A percentile compares a stretch with the other conserved stretches of the same genome.
These are phyloP conservation scores for Sphagnum tenellum DNA, from an alignment of 225 moss, liverwort and hornwort genomes.

Conservation along the genomic window DNA sequence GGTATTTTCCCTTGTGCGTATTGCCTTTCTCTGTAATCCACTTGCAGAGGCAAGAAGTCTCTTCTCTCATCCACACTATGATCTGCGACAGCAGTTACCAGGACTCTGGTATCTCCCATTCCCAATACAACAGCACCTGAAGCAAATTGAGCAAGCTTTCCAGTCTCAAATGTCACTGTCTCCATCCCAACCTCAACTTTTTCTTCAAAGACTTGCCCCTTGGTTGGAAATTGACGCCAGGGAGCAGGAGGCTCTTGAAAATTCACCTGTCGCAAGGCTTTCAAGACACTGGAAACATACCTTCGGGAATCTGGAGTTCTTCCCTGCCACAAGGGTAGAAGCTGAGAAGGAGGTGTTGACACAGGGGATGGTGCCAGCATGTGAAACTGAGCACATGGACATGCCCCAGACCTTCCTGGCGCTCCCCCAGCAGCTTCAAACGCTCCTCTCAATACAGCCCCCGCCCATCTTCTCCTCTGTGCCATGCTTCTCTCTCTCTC, in stretches of 20 bases:
- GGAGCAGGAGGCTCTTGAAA: conserved; percentile 48
- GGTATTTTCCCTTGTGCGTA: conserved; percentile 92
- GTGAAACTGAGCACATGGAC: conserved; percentile 1
- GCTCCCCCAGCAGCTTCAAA: conserved; percentile 10
- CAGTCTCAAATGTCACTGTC: conserved; percentile 75
- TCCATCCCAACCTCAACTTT: conserved; percentile 38
- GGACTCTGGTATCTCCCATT: conserved; percentile 76
- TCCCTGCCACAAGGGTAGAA: not conserved
- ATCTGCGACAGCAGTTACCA: conserved; percentile 78
- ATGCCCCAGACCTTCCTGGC: not conserved
- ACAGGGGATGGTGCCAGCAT: not conserved
- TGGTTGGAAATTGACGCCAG: conserved; percentile 77
- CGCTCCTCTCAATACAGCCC: conserved; percentile 16
- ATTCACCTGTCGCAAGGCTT: conserved; percentile 12
- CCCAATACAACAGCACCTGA: conserved; percentile 84
- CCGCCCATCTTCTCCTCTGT: conserved; percentile 26
- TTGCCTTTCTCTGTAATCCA: conserved; percentile 95
- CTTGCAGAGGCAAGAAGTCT: conserved; percentile 77
- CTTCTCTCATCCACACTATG: conserved; percentile 34
- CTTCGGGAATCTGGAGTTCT: conserved; percentile 7
- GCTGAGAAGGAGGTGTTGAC: not conserved
- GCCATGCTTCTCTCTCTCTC: conserved; percentile 11
- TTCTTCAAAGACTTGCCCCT: conserved; percentile 64
- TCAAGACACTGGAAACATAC: conserved; percentile 7
- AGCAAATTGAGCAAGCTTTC: conserved; percentile 90